Evolutionary conservation across 192 early-diverging fungal genomes (phyloP).

Genomic region (Hyaloraphidium curvatum): DNA sequence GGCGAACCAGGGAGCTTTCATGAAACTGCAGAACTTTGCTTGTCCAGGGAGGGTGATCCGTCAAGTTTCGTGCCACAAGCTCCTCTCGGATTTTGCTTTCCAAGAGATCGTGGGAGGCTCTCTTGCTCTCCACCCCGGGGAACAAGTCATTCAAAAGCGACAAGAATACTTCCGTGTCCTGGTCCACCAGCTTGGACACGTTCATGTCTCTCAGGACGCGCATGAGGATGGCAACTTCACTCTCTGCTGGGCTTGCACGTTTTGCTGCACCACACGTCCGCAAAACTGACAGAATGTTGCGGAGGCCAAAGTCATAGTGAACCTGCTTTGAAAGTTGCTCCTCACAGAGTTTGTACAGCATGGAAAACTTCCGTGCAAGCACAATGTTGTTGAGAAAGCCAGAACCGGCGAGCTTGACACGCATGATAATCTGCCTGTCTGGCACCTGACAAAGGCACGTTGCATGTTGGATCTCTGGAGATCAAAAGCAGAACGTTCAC

Average conservation of each 20-base stretch:
- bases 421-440: slow-evolving; percentile 43
- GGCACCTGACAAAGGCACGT: too few relatives aligned
- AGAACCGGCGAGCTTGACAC: slow-evolving; percentile 41
- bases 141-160: slow-evolving; percentile 40
- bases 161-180: slow-evolving; percentile 39
- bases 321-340: slow-evolving; percentile 46
- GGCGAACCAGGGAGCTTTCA: slow-evolving; percentile 35
- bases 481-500: too few relatives aligned
- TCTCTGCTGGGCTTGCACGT: slow-evolving; percentile 35
- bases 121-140: slow-evolving; percentile 36
- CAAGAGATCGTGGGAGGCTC: slow-evolving; percentile 29
- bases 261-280: slow-evolving; percentile 41
- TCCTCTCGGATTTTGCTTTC: slow-evolving; percentile 40
- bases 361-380: slow-evolving; percentile 45
- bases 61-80: slow-evolving; percentile 31
- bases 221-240: slow-evolving; percentile 43
- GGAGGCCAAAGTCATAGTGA: slow-evolving; percentile 43
- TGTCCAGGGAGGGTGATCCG: slow-evolving; percentile 42
- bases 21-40: slow-evolving; percentile 44
- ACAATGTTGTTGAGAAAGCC: slow-evolving; percentile 46
- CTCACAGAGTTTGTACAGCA: slow-evolving; percentile 39
- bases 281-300: slow-evolving; percentile 43
- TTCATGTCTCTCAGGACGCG: slow-evolving; percentile 45
- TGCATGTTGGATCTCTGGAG: too few relatives aligned
- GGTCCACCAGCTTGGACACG: slow-evolving; percentile 42